Percentiles rank a stretch among this genome's conserved stretches.
Conservation (phyloP, 1,284 basidiomycete species). For the Ceratobasidium papillatum region DNA sequence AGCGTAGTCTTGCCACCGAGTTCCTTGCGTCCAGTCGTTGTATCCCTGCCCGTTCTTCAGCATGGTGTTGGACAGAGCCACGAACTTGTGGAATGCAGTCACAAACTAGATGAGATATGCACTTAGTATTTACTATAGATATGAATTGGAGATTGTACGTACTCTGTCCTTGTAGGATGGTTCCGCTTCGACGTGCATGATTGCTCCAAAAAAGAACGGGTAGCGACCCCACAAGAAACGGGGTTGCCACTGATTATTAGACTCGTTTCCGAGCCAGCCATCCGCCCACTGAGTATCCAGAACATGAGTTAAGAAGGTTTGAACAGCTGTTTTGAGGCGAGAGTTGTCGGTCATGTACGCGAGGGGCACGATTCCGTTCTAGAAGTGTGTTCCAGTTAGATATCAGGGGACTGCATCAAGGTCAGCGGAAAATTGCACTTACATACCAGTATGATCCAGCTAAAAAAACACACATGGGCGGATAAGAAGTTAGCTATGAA, state of each 20-base stretch:
- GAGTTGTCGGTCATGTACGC: constrained; percentile 28
- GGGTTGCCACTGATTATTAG: constrained; percentile 32
- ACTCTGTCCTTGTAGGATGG: constrained; percentile 28
- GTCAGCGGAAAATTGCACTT: too few species aligned
- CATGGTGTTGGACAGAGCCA: constrained; percentile 31
- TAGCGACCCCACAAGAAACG: constrained; percentile 34
- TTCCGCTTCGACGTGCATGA: constrained; percentile 34
- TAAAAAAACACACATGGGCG: not conserved
- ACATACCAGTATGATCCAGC: constrained; percentile 40
- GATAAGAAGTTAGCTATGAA: not conserved
- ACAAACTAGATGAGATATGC: constrained; percentile 24
- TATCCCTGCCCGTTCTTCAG: constrained; percentile 21
- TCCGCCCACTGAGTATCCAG: constrained; percentile 25
- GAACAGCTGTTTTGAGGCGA: constrained; percentile 26
- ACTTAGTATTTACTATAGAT: not conserved
- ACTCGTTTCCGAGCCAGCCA: constrained; percentile 32
- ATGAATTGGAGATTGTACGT: not conserved
- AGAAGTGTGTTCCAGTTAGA: not conserved
- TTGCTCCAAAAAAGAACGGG: constrained; percentile 35
- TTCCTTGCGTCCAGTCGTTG: constrained; percentile 29
- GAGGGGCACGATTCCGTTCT: constrained; percentile 37
- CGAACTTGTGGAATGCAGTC: constrained; percentile 39
- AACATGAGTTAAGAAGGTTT: constrained; percentile 32
- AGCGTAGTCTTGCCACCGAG: constrained; percentile 37
- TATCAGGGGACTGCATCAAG: not conserved